These are phyloP conservation scores for Excoecaria cochinchinensis DNA, from an alignment of 345 rosid genomes.

Conservation along the genomic window DNA sequence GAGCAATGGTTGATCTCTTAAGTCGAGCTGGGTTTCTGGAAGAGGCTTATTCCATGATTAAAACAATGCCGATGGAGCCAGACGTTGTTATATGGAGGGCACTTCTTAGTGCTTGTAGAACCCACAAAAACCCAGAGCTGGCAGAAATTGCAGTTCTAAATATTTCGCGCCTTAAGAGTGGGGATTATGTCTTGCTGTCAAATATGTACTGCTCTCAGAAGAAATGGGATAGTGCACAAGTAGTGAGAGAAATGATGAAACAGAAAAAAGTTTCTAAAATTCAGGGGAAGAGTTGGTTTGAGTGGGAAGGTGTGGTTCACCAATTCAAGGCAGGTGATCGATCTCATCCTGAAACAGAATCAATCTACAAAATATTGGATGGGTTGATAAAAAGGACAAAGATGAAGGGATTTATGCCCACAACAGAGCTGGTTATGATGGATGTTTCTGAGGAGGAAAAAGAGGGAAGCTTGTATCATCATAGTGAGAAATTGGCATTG, in stretches of 20 bases:
- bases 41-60: slow-evolving; percentile 61
- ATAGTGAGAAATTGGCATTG: slow-evolving; percentile 79
- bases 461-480: slow-evolving; percentile 64
- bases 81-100: slow-evolving; percentile 85
- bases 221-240: slow-evolving; percentile 65
- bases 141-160: slow-evolving; percentile 66
- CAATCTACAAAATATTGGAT: slow-evolving; percentile 53
- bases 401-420: slow-evolving; percentile 60
- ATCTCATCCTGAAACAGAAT: slow-evolving; percentile 62
- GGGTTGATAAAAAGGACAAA: slow-evolving; percentile 43
- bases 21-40: slow-evolving; percentile 69
- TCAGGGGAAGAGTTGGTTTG: slow-evolving; percentile 81
- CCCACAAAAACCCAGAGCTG: slow-evolving; percentile 41
- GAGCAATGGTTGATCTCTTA: slow-evolving; percentile 74
- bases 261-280: slow-evolving; percentile 56
- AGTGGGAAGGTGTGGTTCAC: slow-evolving; percentile 60
- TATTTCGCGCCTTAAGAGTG: slow-evolving; percentile 51
- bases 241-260: slow-evolving; percentile 63
- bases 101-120: slow-evolving; percentile 75
- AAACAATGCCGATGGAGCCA: slow-evolving; percentile 63
- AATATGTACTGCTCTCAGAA: slow-evolving; percentile 66
- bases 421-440: slow-evolving; percentile 74
- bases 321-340: slow-evolving; percentile 68
- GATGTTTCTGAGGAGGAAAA: slow-evolving; percentile 86
- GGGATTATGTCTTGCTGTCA: slow-evolving; percentile 76